Conservation (phyloP, 129 eudicot genomes). For the Helianthus annuus region DNA sequence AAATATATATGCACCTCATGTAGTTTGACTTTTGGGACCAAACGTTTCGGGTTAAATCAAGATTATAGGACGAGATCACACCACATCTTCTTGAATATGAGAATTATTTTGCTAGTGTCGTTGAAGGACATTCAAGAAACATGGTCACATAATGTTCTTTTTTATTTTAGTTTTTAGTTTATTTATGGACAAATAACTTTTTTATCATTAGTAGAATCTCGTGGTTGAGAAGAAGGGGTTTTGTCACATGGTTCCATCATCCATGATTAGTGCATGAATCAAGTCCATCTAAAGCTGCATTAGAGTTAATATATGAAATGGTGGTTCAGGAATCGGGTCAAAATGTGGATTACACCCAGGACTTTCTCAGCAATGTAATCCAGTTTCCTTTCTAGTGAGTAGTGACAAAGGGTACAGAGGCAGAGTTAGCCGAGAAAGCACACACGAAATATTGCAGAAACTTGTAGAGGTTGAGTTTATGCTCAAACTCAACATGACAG, state of each 20-base stretch:
- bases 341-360: conserved; percentile 36
- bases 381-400: conserved; percentile 15
- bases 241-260: conserved; percentile 14
- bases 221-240: conserved; percentile 47
- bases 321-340: conserved; percentile 40
- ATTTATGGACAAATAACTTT: neutral
- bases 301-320: conserved; percentile 55
- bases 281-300: conserved; percentile 44
- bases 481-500: too few relatives aligned
- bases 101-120: neutral
- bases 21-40: too few relatives aligned
- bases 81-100: neutral
- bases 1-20: too few relatives aligned
- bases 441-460: conserved; percentile 3
- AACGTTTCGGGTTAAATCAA: too few relatives aligned
- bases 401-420: conserved; percentile 12
- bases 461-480: too few relatives aligned
- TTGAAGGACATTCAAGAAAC: conserved; percentile 62
- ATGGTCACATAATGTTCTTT: conserved; percentile 36
- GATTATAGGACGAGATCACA: neutral
- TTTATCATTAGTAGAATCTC: conserved; percentile 34
- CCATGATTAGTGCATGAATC: conserved; percentile 46
- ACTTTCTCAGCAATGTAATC: conserved; percentile 43
- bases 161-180: neutral
- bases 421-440: conserved; percentile 39